Percentiles rank a stretch among this genome's conserved stretches.
Conservation (phyloP, 495 filamentous ascomycete species). For the Aspergillus ellipticus region DNA sequence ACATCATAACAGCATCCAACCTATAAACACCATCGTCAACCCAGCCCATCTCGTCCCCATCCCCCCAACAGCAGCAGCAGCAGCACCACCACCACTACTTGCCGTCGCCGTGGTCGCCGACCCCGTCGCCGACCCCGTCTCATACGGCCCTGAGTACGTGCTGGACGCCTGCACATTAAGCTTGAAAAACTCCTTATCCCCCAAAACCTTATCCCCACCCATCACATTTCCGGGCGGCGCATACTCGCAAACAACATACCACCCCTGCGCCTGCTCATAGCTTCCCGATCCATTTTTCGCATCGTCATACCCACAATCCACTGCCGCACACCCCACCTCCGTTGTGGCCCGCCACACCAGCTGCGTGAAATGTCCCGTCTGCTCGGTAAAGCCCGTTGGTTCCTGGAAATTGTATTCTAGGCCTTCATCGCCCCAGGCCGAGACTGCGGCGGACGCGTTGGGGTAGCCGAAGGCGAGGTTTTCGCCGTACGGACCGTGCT, state of each 20-base stretch:
- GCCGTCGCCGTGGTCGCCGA: background rate
- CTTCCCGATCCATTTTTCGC: slow-evolving; percentile 12
- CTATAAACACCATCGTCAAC: slow-evolving; percentile 4
- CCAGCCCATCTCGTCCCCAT: background rate
- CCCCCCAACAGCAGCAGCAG: background rate
- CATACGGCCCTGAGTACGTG: slow-evolving; percentile 14
- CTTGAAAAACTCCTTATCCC: slow-evolving; percentile 42
- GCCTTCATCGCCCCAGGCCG: slow-evolving; percentile 66
- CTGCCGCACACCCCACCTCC: slow-evolving; percentile 64
- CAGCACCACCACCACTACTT: background rate
- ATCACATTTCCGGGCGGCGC: slow-evolving; percentile 68
- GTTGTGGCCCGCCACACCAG: slow-evolving; percentile 73
- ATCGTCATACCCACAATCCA: slow-evolving; percentile 48
- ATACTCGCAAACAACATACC: slow-evolving; percentile 83
- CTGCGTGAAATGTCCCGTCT: slow-evolving; percentile 84
- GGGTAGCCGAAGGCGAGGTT: slow-evolving; percentile 70
- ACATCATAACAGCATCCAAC: background rate
- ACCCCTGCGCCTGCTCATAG: slow-evolving; percentile 45
- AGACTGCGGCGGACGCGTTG: slow-evolving; percentile 55
- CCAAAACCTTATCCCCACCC: slow-evolving; percentile 39
- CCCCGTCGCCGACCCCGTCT: slow-evolving; percentile 9
- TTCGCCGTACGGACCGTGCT: slow-evolving; percentile 70
- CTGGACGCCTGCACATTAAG: slow-evolving; percentile 35
- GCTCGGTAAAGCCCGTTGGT: slow-evolving; percentile 53
- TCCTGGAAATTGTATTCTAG: slow-evolving; percentile 53